Conservation (phyloP, 805 yeast species). For the Saccharomycopsis fibuligera region DNA sequence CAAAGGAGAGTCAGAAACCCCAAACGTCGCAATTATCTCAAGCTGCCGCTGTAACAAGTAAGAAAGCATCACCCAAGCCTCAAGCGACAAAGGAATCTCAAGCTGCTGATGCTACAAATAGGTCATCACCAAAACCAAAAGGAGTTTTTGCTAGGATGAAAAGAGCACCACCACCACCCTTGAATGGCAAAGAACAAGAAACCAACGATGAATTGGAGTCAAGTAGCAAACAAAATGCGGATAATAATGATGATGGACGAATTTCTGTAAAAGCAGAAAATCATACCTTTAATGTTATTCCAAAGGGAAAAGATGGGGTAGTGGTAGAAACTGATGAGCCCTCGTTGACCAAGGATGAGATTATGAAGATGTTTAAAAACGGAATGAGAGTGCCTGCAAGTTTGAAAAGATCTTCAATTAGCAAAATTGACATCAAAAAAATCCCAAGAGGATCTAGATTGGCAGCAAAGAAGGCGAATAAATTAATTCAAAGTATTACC, state of each 20-base stretch:
- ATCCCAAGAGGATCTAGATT: not conserved
- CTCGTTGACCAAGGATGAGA: constrained; percentile 10
- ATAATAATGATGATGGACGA: not conserved
- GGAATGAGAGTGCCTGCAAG: constrained; percentile 19
- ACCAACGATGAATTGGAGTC: no score
- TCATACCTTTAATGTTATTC: not conserved
- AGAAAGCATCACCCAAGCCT: no score
- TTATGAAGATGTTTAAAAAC: constrained; percentile 17
- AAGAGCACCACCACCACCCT: no score
- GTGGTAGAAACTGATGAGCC: constrained; percentile 8
- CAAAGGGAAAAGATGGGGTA: not conserved
- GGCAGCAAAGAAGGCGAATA: constrained; percentile 4
- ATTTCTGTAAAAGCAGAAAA: not conserved
- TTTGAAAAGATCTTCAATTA: not conserved
- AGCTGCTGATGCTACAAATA: no score
- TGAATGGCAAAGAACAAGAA: no score
- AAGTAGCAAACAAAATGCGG: no score
- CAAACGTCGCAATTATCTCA: no score
- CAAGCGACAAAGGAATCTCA: no score
- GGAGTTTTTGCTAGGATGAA: no score
- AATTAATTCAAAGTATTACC: constrained; percentile 1
- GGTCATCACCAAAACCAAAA: no score
- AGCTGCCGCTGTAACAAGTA: no score
- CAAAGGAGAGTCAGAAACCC: no score
- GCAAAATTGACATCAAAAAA: not conserved